Evolutionary conservation across 2,329 filamentous ascomycete genomes (phyloP), one percentile per base, ranked within the genome.

Genomic region (Teratosphaeria pseudoeucalypti): DNA sequence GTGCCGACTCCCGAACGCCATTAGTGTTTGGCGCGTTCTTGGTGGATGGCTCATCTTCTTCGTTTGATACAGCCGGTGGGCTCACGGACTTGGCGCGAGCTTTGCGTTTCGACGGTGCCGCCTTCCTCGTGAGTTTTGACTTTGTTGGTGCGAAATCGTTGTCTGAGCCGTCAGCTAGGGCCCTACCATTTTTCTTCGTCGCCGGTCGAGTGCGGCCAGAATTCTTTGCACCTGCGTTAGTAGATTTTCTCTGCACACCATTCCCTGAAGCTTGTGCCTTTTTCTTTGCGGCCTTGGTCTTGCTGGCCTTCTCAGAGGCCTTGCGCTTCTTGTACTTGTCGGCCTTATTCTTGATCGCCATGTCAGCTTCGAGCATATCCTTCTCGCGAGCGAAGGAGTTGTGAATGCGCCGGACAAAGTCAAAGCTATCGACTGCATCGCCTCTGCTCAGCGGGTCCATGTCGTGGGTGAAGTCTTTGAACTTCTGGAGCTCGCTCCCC

Each of bases 371-470:
- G 10, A 92, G 77, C 59, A 91, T 84, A 68, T 96, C 90, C 72
- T 88, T 85, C 60, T 88, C 87, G 32, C 88, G 84, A 59, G 90
- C 88, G 68, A 95, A 95, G 0, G 89, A 91, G 71, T 97, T 97
- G 73, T 97, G 94, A 34, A 89, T 85, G 34, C 79, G 80, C 64
- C 91, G 88, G 57, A 97, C 86, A 71, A 88, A 90, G 10, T 83
- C 78, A 68, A 92, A 90, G 57, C 83, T 82, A 63, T 85, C 85
- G 55, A 99, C 82, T 7, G 84, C 81, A 68, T 92, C 81, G 11
- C 92, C 94, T 52, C 91, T 85, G 32, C 89, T 78, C 6, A 87
- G 81, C 1, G 92, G 87, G 16, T 82, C 82, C 62, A 96, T 82
- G 14, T 79, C 70, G 63, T 77, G 77, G 0, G 92, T 95, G 43